Conservation (phyloP, 1,139 yeast genomes). For the Hansenula lynferdii region DNA sequence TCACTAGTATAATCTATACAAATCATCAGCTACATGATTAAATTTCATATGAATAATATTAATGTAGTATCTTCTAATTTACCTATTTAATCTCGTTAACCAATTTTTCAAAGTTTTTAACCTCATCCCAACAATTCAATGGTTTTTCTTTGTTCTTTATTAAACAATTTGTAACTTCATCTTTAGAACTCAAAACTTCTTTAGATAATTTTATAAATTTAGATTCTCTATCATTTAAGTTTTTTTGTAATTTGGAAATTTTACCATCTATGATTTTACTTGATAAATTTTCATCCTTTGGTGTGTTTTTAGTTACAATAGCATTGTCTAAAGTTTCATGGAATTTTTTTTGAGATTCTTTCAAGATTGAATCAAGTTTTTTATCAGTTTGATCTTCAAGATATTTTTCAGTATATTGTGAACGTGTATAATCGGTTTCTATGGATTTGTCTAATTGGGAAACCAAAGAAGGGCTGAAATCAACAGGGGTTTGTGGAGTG, state of each 20-base stretch:
- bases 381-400: conserved; percentile 73
- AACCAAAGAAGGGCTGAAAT: conserved; percentile 62
- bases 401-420: conserved; percentile 72
- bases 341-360: conserved; percentile 52
- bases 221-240: conserved; percentile 31
- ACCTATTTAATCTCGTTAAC: conserved; percentile 25
- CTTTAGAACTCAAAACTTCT: conserved; percentile 41
- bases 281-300: conserved; percentile 24
- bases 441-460: conserved; percentile 66
- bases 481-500: conserved; percentile 70
- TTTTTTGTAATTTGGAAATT: conserved; percentile 41
- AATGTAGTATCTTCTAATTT: too few species aligned
- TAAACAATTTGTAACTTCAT: conserved; percentile 60
- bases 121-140: conserved; percentile 86
- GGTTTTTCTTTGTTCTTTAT: conserved; percentile 65
- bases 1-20: too few species aligned
- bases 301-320: conserved; percentile 31
- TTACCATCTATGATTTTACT: conserved; percentile 33
- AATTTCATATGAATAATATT: too few species aligned
- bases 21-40: too few species aligned
- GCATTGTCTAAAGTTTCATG: conserved; percentile 45
- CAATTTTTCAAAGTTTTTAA: conserved; percentile 58
- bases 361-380: conserved; percentile 59
- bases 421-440: conserved; percentile 80
- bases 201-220: conserved; percentile 31